Evolutionary conservation across 2,329 filamentous ascomycete species (phyloP).

Genomic region (Elsinoe necatrix): DNA sequence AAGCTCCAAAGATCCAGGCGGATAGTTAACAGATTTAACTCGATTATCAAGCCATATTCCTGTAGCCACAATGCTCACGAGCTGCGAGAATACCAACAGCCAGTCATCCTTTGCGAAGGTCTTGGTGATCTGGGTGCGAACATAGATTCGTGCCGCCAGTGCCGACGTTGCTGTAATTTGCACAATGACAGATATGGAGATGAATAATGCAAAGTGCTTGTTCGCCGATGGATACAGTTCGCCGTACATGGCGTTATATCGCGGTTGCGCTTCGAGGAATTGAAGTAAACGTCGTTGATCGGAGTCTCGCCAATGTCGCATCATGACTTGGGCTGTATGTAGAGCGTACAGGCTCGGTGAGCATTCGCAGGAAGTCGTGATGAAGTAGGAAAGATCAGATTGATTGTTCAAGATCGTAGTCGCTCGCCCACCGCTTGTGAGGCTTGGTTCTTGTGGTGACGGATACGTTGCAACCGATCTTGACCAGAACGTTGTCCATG

Average conservation of each 20-base stretch:
- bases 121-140: slow-evolving; percentile 4
- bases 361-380: not conserved
- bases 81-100: not conserved
- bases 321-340: too few relatives aligned
- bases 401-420: not conserved
- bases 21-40: not conserved
- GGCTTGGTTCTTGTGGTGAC: not conserved
- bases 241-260: too few relatives aligned
- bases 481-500: not conserved
- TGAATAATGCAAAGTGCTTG: not conserved
- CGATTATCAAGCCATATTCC: not conserved
- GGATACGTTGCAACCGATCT: not conserved
- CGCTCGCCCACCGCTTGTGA: not conserved
- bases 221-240: not conserved
- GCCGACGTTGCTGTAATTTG: not conserved
- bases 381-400: not conserved
- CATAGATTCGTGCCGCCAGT: not conserved
- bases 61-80: not conserved
- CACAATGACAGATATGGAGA: not conserved
- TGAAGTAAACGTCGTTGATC: not conserved
- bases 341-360: too few relatives aligned
- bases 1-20: not conserved
- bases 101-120: slow-evolving; percentile 4
- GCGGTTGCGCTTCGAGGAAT: too few relatives aligned
- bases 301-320: too few relatives aligned